These are phyloP conservation scores for Backusella westeae DNA, from an alignment of 192 early-diverging fungal genomes.

Conservation along the genomic window DNA sequence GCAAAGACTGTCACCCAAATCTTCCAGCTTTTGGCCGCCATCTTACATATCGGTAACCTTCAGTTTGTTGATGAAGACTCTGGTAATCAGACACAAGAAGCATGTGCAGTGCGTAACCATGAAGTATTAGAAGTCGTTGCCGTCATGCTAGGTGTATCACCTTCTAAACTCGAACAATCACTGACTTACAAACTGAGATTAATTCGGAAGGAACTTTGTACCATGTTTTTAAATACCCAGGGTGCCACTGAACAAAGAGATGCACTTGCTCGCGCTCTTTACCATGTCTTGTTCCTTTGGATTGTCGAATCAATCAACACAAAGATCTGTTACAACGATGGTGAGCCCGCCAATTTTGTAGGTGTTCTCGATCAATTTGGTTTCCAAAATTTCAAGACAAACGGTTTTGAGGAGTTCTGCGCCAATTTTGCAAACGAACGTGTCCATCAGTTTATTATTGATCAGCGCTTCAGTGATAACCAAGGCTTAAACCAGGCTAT, in stretches of 20 bases:
- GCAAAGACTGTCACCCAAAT: conserved; percentile 73
- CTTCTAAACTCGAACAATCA: conserved; percentile 64
- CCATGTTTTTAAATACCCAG: conserved; percentile 81
- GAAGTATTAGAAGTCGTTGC: conserved; percentile 74
- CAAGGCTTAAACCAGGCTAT: conserved; percentile 44
- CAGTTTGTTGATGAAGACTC: conserved; percentile 69
- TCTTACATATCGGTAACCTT: conserved; percentile 87
- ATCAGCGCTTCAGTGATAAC: conserved; percentile 54
- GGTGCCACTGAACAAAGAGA: conserved; percentile 82
- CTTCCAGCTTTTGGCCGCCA: conserved; percentile 83
- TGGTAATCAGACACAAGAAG: conserved; percentile 63
- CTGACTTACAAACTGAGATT: conserved; percentile 82
- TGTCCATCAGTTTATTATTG: conserved; percentile 59
- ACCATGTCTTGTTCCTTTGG: conserved; percentile 85
- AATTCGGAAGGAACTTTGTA: conserved; percentile 83
- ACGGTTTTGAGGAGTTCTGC: conserved; percentile 69
- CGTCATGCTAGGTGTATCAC: conserved; percentile 75
- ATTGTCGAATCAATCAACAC: conserved; percentile 91
- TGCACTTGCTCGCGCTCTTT: conserved; percentile 77
- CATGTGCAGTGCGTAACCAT: conserved; percentile 71
- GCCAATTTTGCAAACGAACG: conserved; percentile 69
- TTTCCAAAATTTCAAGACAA: conserved; percentile 58
- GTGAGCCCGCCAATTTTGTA: conserved; percentile 75
- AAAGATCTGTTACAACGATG: conserved; percentile 67
- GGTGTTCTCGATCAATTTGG: conserved; percentile 79